Percentiles rank a stretch among this genome's conserved stretches.
Evolutionary conservation across 768 basidiomycete species (phyloP).

Genomic region (Lentinula boryana): DNA sequence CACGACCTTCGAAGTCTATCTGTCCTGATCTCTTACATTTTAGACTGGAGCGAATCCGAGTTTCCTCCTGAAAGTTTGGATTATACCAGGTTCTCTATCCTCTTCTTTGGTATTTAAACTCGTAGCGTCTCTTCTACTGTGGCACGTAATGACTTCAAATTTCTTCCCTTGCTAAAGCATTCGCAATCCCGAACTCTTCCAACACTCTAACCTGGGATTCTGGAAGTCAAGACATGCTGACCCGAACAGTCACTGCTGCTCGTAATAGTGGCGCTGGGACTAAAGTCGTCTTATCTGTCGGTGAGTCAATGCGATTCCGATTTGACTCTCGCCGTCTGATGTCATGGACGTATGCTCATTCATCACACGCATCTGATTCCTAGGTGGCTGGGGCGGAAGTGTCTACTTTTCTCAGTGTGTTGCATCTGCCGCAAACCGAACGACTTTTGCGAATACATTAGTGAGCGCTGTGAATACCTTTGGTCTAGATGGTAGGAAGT

Average conservation of each 20-base stretch:
- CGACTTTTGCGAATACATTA: conserved; percentile 53
- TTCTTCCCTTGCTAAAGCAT: conserved; percentile 34
- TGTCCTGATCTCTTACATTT: conserved; percentile 15
- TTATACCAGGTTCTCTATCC: conserved; percentile 59
- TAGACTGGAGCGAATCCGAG: conserved; percentile 40
- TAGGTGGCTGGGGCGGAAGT: conserved; percentile 71
- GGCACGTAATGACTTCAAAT: not conserved
- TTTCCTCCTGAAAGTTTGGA: conserved; percentile 55
- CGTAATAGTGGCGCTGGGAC: conserved; percentile 54
- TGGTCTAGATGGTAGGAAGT: conserved; percentile 59
- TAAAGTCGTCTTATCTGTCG: conserved; percentile 62
- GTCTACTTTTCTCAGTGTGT: conserved; percentile 58
- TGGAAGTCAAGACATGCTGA: conserved; percentile 45
- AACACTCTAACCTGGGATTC: conserved; percentile 44
- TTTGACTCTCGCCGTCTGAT: conserved; percentile 10
- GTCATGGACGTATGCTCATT: not conserved
- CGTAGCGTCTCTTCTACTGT: conserved; percentile 7
- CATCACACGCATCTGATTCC: conserved; percentile 13
- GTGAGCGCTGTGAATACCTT: conserved; percentile 49
- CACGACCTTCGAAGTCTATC: conserved; percentile 33
- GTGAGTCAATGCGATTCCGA: conserved; percentile 27
- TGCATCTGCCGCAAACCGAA: conserved; percentile 41
- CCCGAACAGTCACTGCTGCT: conserved; percentile 49
- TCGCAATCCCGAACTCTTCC: conserved; percentile 60
- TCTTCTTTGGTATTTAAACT: conserved; percentile 47